A percentile compares a stretch with the other conserved stretches of the same genome.
Evolutionary conservation across 495 filamentous ascomycete genomes (phyloP).

Genomic region (Aspergillus nanangensis): DNA sequence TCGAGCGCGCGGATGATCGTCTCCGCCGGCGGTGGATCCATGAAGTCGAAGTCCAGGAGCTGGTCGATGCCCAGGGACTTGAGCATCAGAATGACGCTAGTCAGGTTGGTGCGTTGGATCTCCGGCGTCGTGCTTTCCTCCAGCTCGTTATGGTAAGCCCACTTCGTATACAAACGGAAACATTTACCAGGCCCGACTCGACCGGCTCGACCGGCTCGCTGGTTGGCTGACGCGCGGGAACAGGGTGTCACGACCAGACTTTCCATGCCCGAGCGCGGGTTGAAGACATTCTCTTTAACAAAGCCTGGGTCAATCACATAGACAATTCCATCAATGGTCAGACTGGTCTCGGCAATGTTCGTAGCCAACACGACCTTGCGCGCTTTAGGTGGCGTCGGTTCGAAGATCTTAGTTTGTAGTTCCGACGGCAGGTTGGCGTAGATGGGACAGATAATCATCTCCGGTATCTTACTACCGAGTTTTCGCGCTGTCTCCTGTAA

Average conservation of each 20-base stretch:
- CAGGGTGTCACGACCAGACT: slow-evolving; percentile 86
- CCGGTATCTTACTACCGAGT: slow-evolving; percentile 74
- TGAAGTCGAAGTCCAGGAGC: slow-evolving; percentile 91
- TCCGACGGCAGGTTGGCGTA: slow-evolving; percentile 88
- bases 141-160: slow-evolving; percentile 90
- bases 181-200: slow-evolving; percentile 92
- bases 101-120: slow-evolving; percentile 89
- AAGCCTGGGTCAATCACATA: slow-evolving; percentile 92
- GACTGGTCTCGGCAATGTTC: slow-evolving; percentile 84
- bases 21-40: slow-evolving; percentile 90
- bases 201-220: slow-evolving; percentile 86
- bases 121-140: slow-evolving; percentile 91
- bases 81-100: slow-evolving; percentile 75
- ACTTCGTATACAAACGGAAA: slow-evolving; percentile 93
- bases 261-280: slow-evolving; percentile 88
- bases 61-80: slow-evolving; percentile 94
- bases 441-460: slow-evolving; percentile 82
- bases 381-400: slow-evolving; percentile 74
- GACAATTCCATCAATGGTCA: slow-evolving; percentile 88
- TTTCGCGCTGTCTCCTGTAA: slow-evolving; percentile 77
- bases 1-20: slow-evolving; percentile 88
- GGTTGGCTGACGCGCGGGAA: slow-evolving; percentile 91
- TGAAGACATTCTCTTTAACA: slow-evolving; percentile 94
- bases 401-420: slow-evolving; percentile 83
- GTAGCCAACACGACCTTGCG: slow-evolving; percentile 86